A percentile compares a stretch with the other conserved stretches of the same genome.
Conservation (phyloP, 2,329 filamentous ascomycete genomes). For the Aphanocladium album region DNA sequence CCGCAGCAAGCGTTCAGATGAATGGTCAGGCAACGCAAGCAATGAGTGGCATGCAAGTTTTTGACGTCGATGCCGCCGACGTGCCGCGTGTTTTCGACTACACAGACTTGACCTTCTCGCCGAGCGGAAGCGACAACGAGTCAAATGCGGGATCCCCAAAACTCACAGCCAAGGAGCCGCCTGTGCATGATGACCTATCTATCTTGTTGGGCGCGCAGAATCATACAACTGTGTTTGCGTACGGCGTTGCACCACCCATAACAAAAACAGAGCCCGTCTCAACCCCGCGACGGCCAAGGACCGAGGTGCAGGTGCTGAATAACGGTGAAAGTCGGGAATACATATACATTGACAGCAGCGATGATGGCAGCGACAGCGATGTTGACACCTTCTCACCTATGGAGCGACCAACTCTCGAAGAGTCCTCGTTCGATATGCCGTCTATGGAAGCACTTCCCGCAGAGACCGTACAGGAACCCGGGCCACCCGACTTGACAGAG, state of each 20-base stretch:
- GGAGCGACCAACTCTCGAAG: not conserved
- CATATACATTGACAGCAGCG: conserved; percentile 3
- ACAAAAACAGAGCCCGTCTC: not conserved
- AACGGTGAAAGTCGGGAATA: not conserved
- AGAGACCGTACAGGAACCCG: not conserved
- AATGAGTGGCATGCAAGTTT: not conserved
- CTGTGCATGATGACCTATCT: not conserved
- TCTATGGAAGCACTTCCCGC: not conserved
- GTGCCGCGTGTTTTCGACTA: not conserved
- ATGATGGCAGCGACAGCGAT: not conserved
- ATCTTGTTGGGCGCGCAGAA: not conserved
- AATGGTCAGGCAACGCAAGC: not conserved
- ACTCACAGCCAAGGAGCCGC: not conserved
- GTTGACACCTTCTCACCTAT: not conserved
- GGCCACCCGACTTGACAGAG: not conserved
- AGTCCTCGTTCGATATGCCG: not conserved
- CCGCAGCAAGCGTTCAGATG: not conserved
- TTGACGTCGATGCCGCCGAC: not conserved
- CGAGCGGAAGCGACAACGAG: not conserved
- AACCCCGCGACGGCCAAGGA: not conserved
- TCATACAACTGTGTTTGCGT: not conserved
- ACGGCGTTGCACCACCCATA: not conserved
- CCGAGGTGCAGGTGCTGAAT: not conserved
- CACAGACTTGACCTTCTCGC: not conserved
- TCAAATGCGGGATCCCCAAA: not conserved